These are phyloP conservation scores for Antitrichia curtipendula DNA, from an alignment of 225 moss, liverwort and hornwort species.

Conservation along the genomic window DNA sequence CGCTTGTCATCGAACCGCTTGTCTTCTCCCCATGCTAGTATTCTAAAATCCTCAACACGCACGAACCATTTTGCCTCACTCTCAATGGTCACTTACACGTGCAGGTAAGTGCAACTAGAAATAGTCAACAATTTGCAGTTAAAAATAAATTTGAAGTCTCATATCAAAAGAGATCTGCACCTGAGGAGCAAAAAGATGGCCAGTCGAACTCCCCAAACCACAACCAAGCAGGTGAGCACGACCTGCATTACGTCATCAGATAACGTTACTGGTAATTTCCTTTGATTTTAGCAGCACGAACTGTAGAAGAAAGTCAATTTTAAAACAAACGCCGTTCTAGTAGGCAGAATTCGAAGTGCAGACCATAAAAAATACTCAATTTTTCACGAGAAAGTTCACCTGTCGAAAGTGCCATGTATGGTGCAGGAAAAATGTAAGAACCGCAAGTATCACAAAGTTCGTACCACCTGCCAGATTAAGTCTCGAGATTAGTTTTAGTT, in stretches of 20 bases:
- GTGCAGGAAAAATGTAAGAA: constrained; percentile 69
- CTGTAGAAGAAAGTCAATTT: not conserved
- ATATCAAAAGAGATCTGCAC: constrained; percentile 1
- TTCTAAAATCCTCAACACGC: constrained; percentile 24
- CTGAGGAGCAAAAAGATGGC: constrained; percentile 46
- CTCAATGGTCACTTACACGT: not conserved
- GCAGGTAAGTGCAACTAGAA: not conserved
- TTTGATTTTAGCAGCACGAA: not conserved
- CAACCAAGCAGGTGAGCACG: constrained; percentile 38
- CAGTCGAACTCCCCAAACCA: constrained; percentile 41
- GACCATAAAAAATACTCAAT: not conserved
- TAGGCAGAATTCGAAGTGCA: not conserved
- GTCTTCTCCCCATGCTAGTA: constrained; percentile 86
- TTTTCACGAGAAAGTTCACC: constrained; percentile 12
- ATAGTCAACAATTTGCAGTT: not conserved
- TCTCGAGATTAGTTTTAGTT: not conserved
- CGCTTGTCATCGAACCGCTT: constrained; percentile 86
- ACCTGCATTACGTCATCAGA: constrained; percentile 9
- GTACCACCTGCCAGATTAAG: constrained; percentile 23
- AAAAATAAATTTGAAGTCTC: not conserved
- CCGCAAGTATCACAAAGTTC: constrained; percentile 78
- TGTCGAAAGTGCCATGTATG: constrained; percentile 71
- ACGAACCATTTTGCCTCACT: not conserved
- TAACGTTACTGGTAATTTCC: not conserved
- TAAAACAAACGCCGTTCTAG: not conserved